Evolutionary conservation across 345 rosid species (phyloP), one percentile per base, ranked within the genome.

Genomic region (Rubroshorea leprosula): DNA sequence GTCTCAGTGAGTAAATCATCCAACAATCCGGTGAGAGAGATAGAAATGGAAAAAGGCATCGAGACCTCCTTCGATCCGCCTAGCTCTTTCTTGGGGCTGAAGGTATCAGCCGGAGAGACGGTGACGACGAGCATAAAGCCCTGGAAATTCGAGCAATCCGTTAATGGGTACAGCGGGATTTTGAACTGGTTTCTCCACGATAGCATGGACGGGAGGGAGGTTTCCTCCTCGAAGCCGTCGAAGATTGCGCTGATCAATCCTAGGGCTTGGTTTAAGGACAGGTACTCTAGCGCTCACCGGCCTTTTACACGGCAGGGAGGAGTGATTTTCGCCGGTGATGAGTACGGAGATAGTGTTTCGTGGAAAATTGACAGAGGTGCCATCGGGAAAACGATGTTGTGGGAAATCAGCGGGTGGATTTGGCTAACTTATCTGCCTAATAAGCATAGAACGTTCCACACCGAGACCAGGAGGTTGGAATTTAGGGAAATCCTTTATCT

Each of bases 341-440:
- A 83, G 59, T 86, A 89, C 29, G 98, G 98, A 2, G 78, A 89
- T 13, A 75, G 74, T 6, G 84, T 86, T 18, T 61, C 63, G 54
- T 89, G 95, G 98, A 92, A 78, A 39, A 73, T 92, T 24, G 96
- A 83, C 41, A 81, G 76, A 61, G 68, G 23, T 27, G 78, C 75
- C 1, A 31, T 68, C 1, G 95, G 96, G 24, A 84, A 59, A 61
- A 82, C 78, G 0, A 81, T 89, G 87, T 93, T 84, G 70, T 88
- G 82, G 81, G 98, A 91, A 35, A 68, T 91, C 12, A 82, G 71
- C 65, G 92, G 98, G 21, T 72, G 90, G 70, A 90, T 91, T 75
- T 88, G 93, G 87, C 50, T 88, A 59, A 91, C 95, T 23, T 91
- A 91, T 73, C 88, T 92, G 98, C 98, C 96, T 44, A 86, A 91